Conservation (phyloP, 2,329 filamentous ascomycete genomes). For the Xylaria arbuscula region DNA sequence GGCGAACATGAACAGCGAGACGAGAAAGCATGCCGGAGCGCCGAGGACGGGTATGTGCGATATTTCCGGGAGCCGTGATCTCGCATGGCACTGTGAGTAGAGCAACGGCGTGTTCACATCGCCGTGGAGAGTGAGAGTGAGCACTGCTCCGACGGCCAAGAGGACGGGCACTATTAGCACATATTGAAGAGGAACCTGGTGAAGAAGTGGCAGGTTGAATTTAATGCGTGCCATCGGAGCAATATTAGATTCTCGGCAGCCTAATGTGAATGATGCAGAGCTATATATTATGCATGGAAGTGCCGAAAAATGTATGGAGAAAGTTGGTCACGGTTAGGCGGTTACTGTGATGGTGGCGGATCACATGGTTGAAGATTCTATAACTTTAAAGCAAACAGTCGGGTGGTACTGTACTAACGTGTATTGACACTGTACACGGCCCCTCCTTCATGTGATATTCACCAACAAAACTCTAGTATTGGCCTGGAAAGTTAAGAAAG, state of each 20-base stretch:
- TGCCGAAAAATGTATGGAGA: not conserved
- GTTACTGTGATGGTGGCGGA: slow-evolving; percentile 2
- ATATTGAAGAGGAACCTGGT: slow-evolving; percentile 64
- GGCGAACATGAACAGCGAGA: slow-evolving; percentile 62
- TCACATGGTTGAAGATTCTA: slow-evolving; percentile 16
- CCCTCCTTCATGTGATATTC: slow-evolving; percentile 5
- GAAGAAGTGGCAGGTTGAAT: slow-evolving; percentile 59
- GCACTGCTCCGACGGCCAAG: slow-evolving; percentile 57
- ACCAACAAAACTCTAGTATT: not conserved
- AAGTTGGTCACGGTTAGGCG: not conserved
- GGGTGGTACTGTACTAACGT: not conserved
- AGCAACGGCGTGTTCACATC: slow-evolving; percentile 64
- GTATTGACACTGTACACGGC: not conserved
- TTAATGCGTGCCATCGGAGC: slow-evolving; percentile 33
- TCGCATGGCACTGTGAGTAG: slow-evolving; percentile 65
- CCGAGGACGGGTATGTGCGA: slow-evolving; percentile 59
- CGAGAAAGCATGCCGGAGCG: slow-evolving; percentile 60
- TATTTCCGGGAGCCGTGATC: slow-evolving; percentile 57
- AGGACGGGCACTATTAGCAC: slow-evolving; percentile 63
- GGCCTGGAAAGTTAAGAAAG: not conserved
- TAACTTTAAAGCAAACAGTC: slow-evolving; percentile 6
- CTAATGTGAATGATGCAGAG: not conserved
- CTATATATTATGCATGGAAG: slow-evolving; percentile 7
- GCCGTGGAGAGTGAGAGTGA: slow-evolving; percentile 58
- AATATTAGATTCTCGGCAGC: not conserved